Conservation (phyloP, 805 yeast genomes). For the Kodamaea laetipori region DNA sequence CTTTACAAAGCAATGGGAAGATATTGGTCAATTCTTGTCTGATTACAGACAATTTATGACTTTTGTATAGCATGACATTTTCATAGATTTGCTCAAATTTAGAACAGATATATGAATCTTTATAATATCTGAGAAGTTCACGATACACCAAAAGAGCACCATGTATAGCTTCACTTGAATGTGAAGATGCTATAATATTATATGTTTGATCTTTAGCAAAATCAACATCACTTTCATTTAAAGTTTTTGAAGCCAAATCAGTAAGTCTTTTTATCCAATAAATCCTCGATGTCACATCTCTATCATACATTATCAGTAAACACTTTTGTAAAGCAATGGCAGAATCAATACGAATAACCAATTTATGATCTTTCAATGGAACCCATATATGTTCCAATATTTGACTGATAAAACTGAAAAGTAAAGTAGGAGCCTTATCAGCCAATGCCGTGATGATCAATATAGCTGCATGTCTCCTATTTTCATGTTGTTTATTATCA, state of each 20-base stretch:
- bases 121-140: conserved; percentile 68
- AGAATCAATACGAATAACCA: conserved; percentile 76
- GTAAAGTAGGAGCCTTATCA: conserved; percentile 78
- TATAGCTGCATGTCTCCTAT: conserved; percentile 87
- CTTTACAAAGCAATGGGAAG: conserved; percentile 79
- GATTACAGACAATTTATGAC: conserved; percentile 74
- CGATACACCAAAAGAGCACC: conserved; percentile 82
- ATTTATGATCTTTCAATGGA: conserved; percentile 78
- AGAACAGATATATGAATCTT: conserved; percentile 70
- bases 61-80: conserved; percentile 69
- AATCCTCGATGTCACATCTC: conserved; percentile 70
- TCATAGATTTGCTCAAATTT: conserved; percentile 79
- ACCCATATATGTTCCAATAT: conserved; percentile 85
- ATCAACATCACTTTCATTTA: conserved; percentile 29
- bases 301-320: conserved; percentile 71
- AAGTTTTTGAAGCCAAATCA: conserved; percentile 65
- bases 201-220: conserved; percentile 20
- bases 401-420: conserved; percentile 75
- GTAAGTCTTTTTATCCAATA: conserved; percentile 75
- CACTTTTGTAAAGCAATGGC: conserved; percentile 80
- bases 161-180: conserved; percentile 69
- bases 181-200: conserved; percentile 27
- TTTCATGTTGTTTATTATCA: conserved; percentile 73
- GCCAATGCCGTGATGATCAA: conserved; percentile 82
- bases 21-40: conserved; percentile 84